phyloP scores from a whole-genome alignment of 2,329 filamentous ascomycete genomes.

The Thielaviopsis musarum region DNA sequence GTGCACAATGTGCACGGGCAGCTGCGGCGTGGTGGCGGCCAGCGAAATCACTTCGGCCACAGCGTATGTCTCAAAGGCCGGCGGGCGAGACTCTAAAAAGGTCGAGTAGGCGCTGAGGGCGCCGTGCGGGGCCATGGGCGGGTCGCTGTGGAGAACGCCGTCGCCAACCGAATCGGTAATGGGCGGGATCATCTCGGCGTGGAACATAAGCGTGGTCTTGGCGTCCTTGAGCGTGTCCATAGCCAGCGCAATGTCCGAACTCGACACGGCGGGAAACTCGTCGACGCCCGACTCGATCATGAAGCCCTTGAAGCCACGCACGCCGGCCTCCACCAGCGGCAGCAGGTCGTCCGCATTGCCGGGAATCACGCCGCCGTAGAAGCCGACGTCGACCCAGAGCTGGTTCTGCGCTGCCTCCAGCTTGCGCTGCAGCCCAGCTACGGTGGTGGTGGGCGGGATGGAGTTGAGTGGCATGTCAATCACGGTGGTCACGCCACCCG shows the following conservation, averaged over 20 bases:
- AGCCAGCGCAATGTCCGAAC: constrained; percentile 59
- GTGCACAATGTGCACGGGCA: constrained; percentile 87
- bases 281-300: constrained; percentile 93
- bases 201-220: constrained; percentile 93
- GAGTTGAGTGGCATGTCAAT: constrained; percentile 97
- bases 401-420: constrained; percentile 66
- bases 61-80: constrained; percentile 79
- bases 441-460: constrained; percentile 86
- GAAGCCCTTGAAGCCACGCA: constrained; percentile 94
- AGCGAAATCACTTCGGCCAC: constrained; percentile 73
- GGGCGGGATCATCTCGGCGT: constrained; percentile 95
- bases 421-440: constrained; percentile 70
- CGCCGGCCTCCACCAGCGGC: constrained; percentile 66
- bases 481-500: constrained; percentile 90
- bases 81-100: constrained; percentile 80
- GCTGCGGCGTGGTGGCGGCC: constrained; percentile 59
- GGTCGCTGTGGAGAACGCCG: constrained; percentile 50
- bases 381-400: constrained; percentile 98
- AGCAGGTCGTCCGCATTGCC: constrained; percentile 70
- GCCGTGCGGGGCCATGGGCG: constrained; percentile 54
- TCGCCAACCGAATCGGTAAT: constrained; percentile 66
- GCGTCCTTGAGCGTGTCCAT: constrained; percentile 66
- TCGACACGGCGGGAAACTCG: constrained; percentile 84
- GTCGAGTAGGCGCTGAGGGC: constrained; percentile 67
- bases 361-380: constrained; percentile 88